Evolutionary conservation across 345 rosid species (phyloP).

Genomic region (Citrus unshiu): DNA sequence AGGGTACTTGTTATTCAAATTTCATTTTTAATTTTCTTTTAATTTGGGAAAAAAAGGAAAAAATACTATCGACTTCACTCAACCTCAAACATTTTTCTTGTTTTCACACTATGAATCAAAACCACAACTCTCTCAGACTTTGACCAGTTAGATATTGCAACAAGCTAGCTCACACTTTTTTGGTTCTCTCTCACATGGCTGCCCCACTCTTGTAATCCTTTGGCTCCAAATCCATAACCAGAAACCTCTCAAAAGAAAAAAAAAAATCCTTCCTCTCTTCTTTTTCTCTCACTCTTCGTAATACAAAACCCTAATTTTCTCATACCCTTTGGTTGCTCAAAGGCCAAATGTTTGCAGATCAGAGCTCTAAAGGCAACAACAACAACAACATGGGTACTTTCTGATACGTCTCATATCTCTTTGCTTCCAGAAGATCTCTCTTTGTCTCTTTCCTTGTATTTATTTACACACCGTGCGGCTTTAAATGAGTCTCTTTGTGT

Average conservation of each 20-base stretch:
- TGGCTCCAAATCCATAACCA: slow-evolving; percentile 27
- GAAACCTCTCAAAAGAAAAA: slow-evolving; percentile 13
- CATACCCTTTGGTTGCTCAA: neutral
- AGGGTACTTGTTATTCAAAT: neutral
- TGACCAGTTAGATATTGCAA: slow-evolving; percentile 12
- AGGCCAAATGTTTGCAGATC: slow-evolving; percentile 32
- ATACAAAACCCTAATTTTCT: slow-evolving; percentile 27
- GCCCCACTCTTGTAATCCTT: slow-evolving; percentile 26
- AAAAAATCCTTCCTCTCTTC: neutral
- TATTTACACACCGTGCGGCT: slow-evolving; percentile 17
- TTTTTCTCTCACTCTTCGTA: neutral
- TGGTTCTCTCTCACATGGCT: slow-evolving; percentile 1
- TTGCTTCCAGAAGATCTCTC: slow-evolving; percentile 23
- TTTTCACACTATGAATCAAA: slow-evolving; percentile 30
- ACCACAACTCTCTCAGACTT: slow-evolving; percentile 22
- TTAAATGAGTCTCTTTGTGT: slow-evolving; percentile 14
- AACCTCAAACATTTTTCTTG: neutral
- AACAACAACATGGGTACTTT: slow-evolving; percentile 26
- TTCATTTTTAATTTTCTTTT: neutral
- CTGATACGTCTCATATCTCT: slow-evolving; percentile 11
- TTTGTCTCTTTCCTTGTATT: slow-evolving; percentile 3
- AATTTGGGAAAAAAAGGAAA: no score
- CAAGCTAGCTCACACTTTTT: slow-evolving; percentile 3
- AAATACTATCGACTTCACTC: neutral
- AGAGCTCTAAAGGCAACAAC: slow-evolving; percentile 28